A percentile compares a stretch with the other conserved stretches of the same genome.
phyloP scores from a whole-genome alignment of 441 rosid genomes.

The Iberis amara region DNA sequence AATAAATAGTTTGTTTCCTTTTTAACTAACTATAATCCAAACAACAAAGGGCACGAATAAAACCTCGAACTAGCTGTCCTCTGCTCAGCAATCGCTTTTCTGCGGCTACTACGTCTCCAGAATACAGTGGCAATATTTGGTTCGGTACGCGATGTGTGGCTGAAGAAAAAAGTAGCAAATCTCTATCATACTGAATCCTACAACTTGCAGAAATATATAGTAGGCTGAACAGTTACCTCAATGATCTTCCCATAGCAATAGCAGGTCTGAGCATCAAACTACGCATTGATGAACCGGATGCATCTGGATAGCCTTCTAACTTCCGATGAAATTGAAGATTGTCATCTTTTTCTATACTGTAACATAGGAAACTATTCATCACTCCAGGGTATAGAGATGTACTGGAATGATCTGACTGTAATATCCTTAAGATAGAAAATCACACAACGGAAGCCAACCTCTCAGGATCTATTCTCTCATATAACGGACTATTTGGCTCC shows the following conservation, averaged over 20 bases:
- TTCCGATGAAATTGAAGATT: slow-evolving; percentile 60
- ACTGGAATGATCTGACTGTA: slow-evolving; percentile 3
- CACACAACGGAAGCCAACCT: slow-evolving; percentile 43
- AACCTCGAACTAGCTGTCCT: slow-evolving; percentile 99
- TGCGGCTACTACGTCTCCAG: slow-evolving; percentile 94
- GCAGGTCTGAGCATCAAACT: slow-evolving; percentile 64
- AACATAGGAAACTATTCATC: slow-evolving; percentile 28
- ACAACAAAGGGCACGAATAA: slow-evolving; percentile 28
- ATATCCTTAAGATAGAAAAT: slow-evolving; percentile 19
- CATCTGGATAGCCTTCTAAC: slow-evolving; percentile 61
- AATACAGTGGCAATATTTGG: slow-evolving; percentile 83
- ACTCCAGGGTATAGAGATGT: slow-evolving; percentile 9
- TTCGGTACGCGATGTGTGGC: slow-evolving; percentile 90
- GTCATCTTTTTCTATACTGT: slow-evolving; percentile 84
- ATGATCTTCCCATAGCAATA: slow-evolving; percentile 53
- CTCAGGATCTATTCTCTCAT: slow-evolving; percentile 81
- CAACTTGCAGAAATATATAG: slow-evolving; percentile 10
- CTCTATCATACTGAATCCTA: slow-evolving; percentile 15
- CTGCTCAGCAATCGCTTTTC: slow-evolving; percentile 94
- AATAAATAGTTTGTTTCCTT: neutral
- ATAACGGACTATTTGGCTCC: slow-evolving; percentile 98
- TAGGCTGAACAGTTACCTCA: slow-evolving; percentile 45
- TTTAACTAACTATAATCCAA: neutral
- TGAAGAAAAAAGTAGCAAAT: slow-evolving; percentile 27
- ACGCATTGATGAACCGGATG: slow-evolving; percentile 58